Conservation (phyloP, 1,284 basidiomycete genomes). For the Cystobasidiaceae sp. region DNA sequence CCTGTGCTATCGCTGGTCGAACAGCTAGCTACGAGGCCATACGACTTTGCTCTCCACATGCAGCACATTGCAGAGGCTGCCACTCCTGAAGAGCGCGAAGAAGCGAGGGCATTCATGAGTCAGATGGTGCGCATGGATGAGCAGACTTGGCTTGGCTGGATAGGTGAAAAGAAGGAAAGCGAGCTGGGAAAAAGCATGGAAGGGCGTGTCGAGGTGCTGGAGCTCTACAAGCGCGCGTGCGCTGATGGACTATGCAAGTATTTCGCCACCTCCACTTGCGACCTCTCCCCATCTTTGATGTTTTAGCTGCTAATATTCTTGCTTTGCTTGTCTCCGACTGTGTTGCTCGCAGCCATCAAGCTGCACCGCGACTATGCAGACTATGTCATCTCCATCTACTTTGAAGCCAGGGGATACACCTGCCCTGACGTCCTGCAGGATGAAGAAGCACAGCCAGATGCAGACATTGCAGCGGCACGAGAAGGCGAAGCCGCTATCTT, state of each 20-base stretch:
- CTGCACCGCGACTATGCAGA: slow-evolving; percentile 34
- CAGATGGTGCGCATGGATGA: slow-evolving; percentile 14
- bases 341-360: slow-evolving; percentile 29
- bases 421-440: slow-evolving; percentile 11
- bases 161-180: slow-evolving; percentile 24
- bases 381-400: slow-evolving; percentile 32
- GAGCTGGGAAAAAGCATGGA: slow-evolving; percentile 15
- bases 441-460: slow-evolving; percentile 29
- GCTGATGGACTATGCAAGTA: slow-evolving; percentile 34
- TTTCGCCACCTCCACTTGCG: not conserved
- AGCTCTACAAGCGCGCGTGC: slow-evolving; percentile 35
- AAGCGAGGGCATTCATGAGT: slow-evolving; percentile 21
- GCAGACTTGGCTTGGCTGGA: slow-evolving; percentile 35
- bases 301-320: not conserved
- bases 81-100: slow-evolving; percentile 25
- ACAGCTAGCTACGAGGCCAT: slow-evolving; percentile 27
- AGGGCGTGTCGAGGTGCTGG: slow-evolving; percentile 34
- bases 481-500: slow-evolving; percentile 27
- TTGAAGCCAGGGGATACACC: slow-evolving; percentile 32
- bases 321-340: not conserved
- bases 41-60: slow-evolving; percentile 31
- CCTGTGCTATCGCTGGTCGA: slow-evolving; percentile 10
- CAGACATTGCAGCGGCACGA: slow-evolving; percentile 24
- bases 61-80: slow-evolving; percentile 26
- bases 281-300: not conserved